Percentiles rank a stretch among this genome's conserved stretches.
Conservation (phyloP, 23 red algal genomes). For the Gracilaria gracilis region DNA sequence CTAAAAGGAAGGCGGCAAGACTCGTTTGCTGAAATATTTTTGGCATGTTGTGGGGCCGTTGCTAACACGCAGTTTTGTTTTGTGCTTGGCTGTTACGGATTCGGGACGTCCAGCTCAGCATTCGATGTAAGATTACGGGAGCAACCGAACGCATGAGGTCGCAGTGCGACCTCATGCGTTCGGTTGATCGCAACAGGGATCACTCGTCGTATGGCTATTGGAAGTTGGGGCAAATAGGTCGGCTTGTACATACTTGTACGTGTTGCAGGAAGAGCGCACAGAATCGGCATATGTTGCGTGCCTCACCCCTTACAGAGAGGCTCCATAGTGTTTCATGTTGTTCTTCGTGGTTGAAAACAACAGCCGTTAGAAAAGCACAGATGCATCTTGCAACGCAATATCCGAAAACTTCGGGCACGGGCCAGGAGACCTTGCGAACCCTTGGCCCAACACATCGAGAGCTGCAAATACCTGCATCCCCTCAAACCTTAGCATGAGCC, state of each 20-base stretch:
- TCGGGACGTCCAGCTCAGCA: not conserved
- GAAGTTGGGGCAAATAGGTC: too few relatives aligned
- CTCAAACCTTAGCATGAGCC: not conserved
- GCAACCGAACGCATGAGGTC: too few relatives aligned
- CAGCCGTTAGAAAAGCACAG: not conserved
- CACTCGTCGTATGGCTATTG: too few relatives aligned
- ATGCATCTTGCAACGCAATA: not conserved
- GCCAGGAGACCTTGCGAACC: not conserved
- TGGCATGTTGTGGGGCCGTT: too few relatives aligned
- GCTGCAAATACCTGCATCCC: not conserved
- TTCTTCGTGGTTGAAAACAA: not conserved
- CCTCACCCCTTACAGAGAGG: too few relatives aligned
- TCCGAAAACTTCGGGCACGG: not conserved
- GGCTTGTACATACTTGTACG: too few relatives aligned
- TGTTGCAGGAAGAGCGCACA: too few relatives aligned
- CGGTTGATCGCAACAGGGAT: too few relatives aligned
- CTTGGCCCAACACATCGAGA: not conserved
- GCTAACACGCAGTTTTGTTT: not conserved
- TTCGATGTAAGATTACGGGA: not conserved
- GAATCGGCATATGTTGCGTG: too few relatives aligned
- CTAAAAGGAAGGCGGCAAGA: too few relatives aligned
- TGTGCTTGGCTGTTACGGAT: not conserved
- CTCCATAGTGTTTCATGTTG: not conserved
- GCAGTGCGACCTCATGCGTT: too few relatives aligned
- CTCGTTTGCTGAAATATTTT: too few relatives aligned